Percentiles rank a stretch among this genome's conserved stretches.
Evolutionary conservation across 805 yeast species (phyloP).

Genomic region (Pichia gijzeniarum): DNA sequence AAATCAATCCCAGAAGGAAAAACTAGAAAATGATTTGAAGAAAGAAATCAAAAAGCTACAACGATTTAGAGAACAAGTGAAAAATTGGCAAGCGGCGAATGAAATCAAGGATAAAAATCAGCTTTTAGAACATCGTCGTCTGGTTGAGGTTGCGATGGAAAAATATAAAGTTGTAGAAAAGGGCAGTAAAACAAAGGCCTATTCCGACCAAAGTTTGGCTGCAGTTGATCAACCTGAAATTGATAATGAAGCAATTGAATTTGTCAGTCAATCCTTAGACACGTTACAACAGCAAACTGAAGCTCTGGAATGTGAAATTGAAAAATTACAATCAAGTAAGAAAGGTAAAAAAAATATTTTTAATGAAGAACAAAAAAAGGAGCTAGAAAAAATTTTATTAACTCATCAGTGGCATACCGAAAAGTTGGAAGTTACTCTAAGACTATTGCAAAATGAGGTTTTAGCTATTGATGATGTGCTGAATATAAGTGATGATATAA

Average conservation of each 20-base stretch:
- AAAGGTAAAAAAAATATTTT: constrained; percentile 40
- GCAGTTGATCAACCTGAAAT: constrained; percentile 55
- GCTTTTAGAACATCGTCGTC: constrained; percentile 39
- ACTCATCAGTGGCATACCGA: constrained; percentile 75
- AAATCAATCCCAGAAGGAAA: constrained; percentile 48
- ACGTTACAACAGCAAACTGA: constrained; percentile 79
- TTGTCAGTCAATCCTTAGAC: constrained; percentile 65
- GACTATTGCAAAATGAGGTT: constrained; percentile 71
- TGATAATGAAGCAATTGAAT: constrained; percentile 63
- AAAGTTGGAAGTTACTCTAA: constrained; percentile 68
- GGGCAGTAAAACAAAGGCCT: constrained; percentile 50
- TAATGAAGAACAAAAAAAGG: constrained; percentile 46
- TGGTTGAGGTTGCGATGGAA: constrained; percentile 48
- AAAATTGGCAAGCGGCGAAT: constrained; percentile 50
- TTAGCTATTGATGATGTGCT: constrained; percentile 71
- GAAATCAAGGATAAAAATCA: constrained; percentile 42
- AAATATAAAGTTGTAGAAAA: constrained; percentile 55
- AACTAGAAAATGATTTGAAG: constrained; percentile 49
- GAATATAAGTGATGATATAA: constrained; percentile 80
- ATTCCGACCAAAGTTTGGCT: constrained; percentile 51
- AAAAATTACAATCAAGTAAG: constrained; percentile 40
- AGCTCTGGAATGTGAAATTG: constrained; percentile 65
- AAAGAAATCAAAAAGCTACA: constrained; percentile 56
- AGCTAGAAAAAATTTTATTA: constrained; percentile 59
- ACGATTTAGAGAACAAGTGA: constrained; percentile 53